phyloP scores from a whole-genome alignment of 352 stramenopile species.

The Pythium vanterpoolii region DNA sequence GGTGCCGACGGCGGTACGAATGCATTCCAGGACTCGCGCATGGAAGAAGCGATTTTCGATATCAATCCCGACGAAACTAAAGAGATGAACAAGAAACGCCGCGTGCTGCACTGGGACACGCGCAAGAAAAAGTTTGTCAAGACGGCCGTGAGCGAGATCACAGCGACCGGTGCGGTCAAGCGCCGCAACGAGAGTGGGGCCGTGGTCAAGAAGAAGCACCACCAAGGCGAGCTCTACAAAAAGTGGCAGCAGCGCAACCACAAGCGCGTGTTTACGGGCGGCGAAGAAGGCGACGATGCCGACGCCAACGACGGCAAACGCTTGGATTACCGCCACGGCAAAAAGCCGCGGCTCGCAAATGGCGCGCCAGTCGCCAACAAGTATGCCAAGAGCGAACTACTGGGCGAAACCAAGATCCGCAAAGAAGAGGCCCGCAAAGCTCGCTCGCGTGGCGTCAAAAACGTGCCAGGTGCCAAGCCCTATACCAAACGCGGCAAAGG shows the following conservation, averaged over 20 bases:
- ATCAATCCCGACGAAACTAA: conserved; percentile 98
- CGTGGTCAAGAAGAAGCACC: conserved; percentile 80
- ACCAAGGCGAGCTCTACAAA: conserved; percentile 91
- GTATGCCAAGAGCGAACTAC: conserved; percentile 74
- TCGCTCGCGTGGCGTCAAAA: conserved; percentile 74
- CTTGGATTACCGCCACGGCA: conserved; percentile 77
- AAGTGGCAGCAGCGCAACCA: conserved; percentile 92
- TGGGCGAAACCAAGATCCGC: conserved; percentile 75
- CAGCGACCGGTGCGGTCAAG: conserved; percentile 74
- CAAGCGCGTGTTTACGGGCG: conserved; percentile 75
- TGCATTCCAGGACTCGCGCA: conserved; percentile 72
- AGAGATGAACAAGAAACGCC: conserved; percentile 96
- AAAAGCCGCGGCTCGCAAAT: conserved; percentile 53
- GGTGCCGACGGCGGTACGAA: conserved; percentile 75
- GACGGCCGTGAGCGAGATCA: conserved; percentile 90
- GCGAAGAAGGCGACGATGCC: conserved; percentile 68
- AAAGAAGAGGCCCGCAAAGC: conserved; percentile 86
- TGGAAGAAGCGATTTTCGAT: conserved; percentile 97
- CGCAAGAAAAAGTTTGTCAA: conserved; percentile 97
- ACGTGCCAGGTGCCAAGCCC: conserved; percentile 30
- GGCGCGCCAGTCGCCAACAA: conserved; percentile 64
- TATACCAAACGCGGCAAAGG: conserved; percentile 61
- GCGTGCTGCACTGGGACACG: conserved; percentile 98
- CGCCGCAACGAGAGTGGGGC: conserved; percentile 85
- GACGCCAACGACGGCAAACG: conserved; percentile 37